A percentile compares a stretch with the other conserved stretches of the same genome.
These are phyloP conservation scores for Myxozyma sirexii DNA, from an alignment of 805 yeast species.

Conservation along the genomic window DNA sequence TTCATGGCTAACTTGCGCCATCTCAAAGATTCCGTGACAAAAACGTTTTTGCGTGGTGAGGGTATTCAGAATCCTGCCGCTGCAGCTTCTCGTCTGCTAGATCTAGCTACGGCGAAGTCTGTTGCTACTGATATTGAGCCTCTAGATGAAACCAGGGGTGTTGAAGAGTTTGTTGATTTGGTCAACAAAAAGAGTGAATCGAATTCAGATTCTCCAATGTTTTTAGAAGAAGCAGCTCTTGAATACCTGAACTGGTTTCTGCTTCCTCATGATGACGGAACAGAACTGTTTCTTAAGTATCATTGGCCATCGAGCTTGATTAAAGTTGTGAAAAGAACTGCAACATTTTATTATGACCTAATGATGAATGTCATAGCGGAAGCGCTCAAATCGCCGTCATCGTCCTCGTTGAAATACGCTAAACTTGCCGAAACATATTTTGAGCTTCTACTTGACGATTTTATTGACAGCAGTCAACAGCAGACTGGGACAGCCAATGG, in stretches of 20 bases:
- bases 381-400: background rate
- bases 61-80: constrained; percentile 27
- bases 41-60: constrained; percentile 22
- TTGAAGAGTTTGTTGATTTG: constrained; percentile 5
- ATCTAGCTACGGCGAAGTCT: constrained; percentile 16
- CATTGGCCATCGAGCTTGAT: constrained; percentile 26
- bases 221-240: constrained; percentile 7
- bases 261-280: constrained; percentile 18
- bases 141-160: constrained; percentile 10
- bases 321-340: constrained; percentile 1
- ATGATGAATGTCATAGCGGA: constrained; percentile 6
- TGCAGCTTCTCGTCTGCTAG: constrained; percentile 16
- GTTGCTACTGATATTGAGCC: background rate
- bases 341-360: constrained; percentile 13
- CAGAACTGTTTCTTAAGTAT: constrained; percentile 13
- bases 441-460: constrained; percentile 34
- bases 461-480: constrained; percentile 18
- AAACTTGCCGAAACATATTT: constrained; percentile 27
- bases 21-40: constrained; percentile 20
- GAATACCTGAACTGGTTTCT: constrained; percentile 10
- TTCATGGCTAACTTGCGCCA: constrained; percentile 10
- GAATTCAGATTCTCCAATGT: background rate
- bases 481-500: constrained; percentile 4
- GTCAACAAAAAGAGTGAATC: background rate
- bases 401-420: background rate